These are phyloP conservation scores for Posidonia australis DNA, from an alignment of 106 monocot genomes.

Conservation along the genomic window DNA sequence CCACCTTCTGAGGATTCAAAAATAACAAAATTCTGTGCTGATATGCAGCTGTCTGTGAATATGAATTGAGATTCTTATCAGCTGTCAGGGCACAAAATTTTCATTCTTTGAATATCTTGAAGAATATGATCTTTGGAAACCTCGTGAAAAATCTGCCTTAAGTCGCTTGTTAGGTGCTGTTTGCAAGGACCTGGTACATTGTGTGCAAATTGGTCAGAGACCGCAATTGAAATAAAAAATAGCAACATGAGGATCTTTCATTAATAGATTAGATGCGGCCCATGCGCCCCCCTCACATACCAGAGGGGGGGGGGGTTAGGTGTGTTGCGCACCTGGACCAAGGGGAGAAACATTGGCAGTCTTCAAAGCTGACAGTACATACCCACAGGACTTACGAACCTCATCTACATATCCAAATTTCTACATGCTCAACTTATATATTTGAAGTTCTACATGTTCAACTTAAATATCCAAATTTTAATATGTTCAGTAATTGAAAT, in stretches of 20 bases:
- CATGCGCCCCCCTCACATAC: too few species aligned
- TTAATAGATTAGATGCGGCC: not conserved
- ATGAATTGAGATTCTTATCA: not conserved
- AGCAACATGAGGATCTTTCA: not conserved
- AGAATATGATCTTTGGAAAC: slow-evolving; percentile 32
- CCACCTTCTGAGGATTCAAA: not conserved
- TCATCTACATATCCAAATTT: too few species aligned
- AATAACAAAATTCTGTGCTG: slow-evolving; percentile 1
- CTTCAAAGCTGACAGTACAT: too few species aligned
- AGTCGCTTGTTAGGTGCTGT: slow-evolving; percentile 41
- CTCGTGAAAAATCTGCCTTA: slow-evolving; percentile 42
- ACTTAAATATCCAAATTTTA: not conserved
- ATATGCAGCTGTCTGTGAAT: not conserved
- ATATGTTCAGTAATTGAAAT: not conserved
- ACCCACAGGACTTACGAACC: too few species aligned
- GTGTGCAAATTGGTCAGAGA: not conserved
- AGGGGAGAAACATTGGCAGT: not conserved
- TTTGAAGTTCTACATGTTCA: not conserved
- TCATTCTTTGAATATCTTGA: slow-evolving; percentile 36
- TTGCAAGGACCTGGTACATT: slow-evolving; percentile 29
- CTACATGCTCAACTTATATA: not conserved
- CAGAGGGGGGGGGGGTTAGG: too few species aligned
- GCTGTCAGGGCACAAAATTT: slow-evolving; percentile 20
- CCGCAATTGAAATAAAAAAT: not conserved
- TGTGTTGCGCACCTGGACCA: too few species aligned